Evolutionary conservation across 2,329 filamentous ascomycete species (phyloP), one percentile per base, ranked within the genome.

Genomic region (Neospermospora avenae): DNA sequence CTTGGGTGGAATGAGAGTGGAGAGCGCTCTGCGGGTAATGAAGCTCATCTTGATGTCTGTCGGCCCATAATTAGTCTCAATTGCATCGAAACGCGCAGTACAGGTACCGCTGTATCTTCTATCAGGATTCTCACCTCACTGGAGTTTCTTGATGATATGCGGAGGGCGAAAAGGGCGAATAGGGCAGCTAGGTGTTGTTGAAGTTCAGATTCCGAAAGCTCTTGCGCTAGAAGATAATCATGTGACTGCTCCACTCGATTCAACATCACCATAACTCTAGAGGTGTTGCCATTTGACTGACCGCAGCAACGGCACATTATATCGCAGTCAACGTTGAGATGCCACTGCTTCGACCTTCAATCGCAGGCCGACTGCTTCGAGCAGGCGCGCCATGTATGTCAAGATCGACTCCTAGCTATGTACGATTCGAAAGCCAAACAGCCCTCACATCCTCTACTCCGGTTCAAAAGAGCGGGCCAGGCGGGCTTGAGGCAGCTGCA

Each of bases 1-100:
- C 92, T 99, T 99, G 75, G 96, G 95, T 72, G 96, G 96, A 74
- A 99, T 97, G 79, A 99, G 89, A 84, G 96, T 96, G 77, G 95
- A 98, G 76, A 97, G 89, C 84, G 86, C 90, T 81, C 93, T 88
- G 80, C 90, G 90, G 75, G 87, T 85, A 75, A 96, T 84, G 86
- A 87, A 95, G 84, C 91, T 96, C 93, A 96, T 97, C 80, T 81
- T 91, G 84, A 77, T 73, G 69, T 70, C 74, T 77, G 57, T 11
- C 34, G 13, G 37, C 41, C 18, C 18, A 28, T 59, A 31, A 60
- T 73, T 67, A 76, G 77, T 72, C 28, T 63, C 68, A 66, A 69
- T 70, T 67, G 60, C 53, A 22, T 25, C 34, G 8, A 18, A 34
- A 39, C 16, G 10, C 11, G 5, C 6, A 24, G 13, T 28, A 16